These are phyloP conservation scores for Suillus fuscotomentosus DNA, from an alignment of 768 basidiomycete species.

Conservation along the genomic window DNA sequence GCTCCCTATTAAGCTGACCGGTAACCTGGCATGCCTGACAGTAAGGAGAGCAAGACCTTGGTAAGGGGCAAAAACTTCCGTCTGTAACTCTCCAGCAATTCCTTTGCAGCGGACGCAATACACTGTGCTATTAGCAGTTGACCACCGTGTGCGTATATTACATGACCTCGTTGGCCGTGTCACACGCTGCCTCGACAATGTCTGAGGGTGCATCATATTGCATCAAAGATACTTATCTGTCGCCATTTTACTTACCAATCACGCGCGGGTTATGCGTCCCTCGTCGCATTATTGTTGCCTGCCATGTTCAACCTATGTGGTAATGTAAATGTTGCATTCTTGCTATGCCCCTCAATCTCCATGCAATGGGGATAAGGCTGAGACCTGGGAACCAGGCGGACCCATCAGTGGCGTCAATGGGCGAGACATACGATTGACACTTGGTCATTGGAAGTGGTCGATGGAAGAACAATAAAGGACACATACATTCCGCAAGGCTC, in stretches of 20 bases:
- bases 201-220: too few species aligned
- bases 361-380: background rate
- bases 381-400: background rate
- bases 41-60: background rate
- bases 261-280: background rate
- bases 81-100: background rate
- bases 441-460: background rate
- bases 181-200: background rate
- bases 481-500: background rate
- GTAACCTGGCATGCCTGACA: background rate
- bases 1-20: background rate
- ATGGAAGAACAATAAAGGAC: background rate
- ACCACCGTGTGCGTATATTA: background rate
- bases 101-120: conserved; percentile 1
- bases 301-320: background rate
- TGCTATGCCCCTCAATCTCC: background rate
- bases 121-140: background rate
- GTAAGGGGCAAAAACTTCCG: background rate
- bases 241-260: too few species aligned
- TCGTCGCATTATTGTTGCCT: background rate
- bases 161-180: background rate
- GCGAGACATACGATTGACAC: background rate
- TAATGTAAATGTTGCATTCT: background rate
- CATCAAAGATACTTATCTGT: background rate
- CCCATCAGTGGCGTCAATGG: background rate